A percentile compares a stretch with the other conserved stretches of the same genome.
Evolutionary conservation across 495 filamentous ascomycete species (phyloP).

Genomic region (Aspergillus affinis): DNA sequence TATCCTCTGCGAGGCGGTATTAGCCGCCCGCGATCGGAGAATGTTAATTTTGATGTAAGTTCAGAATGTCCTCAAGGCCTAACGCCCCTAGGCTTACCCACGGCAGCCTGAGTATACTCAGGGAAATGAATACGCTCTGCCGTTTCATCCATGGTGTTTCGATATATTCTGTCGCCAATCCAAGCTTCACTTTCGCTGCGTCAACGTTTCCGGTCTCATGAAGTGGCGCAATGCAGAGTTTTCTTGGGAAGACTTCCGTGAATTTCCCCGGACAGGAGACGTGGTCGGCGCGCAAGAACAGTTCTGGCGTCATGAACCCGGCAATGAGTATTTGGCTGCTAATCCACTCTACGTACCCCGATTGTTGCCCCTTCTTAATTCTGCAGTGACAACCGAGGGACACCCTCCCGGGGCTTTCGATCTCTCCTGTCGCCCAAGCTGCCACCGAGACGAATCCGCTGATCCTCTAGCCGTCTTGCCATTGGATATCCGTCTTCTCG

Average conservation of each 20-base stretch:
- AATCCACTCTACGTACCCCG: slow-evolving; percentile 29
- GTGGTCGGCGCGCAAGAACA: slow-evolving; percentile 15
- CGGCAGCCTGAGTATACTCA: not conserved
- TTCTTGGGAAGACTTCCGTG: slow-evolving; percentile 5
- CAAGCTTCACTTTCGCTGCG: slow-evolving; percentile 13
- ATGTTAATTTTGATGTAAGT: slow-evolving; percentile 12
- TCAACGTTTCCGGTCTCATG: slow-evolving; percentile 23
- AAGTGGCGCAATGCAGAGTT: slow-evolving; percentile 24
- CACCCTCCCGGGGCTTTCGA: not conserved
- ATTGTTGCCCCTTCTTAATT: slow-evolving; percentile 10
- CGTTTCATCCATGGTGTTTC: slow-evolving; percentile 38
- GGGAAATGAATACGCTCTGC: slow-evolving; percentile 21
- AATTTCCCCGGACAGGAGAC: slow-evolving; percentile 15
- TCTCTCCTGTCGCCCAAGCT: not conserved
- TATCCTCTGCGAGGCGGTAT: slow-evolving; percentile 19
- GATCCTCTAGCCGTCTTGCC: slow-evolving; percentile 25
- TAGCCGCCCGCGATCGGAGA: slow-evolving; percentile 4
- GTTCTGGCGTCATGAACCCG: slow-evolving; percentile 21
- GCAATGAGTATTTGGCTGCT: slow-evolving; percentile 27
- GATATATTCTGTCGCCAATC: slow-evolving; percentile 31
- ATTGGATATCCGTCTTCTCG: slow-evolving; percentile 20
- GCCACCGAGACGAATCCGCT: not conserved
- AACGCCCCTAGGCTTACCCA: not conserved
- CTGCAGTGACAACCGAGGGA: slow-evolving; percentile 8
- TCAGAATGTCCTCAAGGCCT: not conserved